A percentile compares a stretch with the other conserved stretches of the same genome.
Conservation (phyloP, 106 monocot genomes). For the Dendrobium officinale region DNA sequence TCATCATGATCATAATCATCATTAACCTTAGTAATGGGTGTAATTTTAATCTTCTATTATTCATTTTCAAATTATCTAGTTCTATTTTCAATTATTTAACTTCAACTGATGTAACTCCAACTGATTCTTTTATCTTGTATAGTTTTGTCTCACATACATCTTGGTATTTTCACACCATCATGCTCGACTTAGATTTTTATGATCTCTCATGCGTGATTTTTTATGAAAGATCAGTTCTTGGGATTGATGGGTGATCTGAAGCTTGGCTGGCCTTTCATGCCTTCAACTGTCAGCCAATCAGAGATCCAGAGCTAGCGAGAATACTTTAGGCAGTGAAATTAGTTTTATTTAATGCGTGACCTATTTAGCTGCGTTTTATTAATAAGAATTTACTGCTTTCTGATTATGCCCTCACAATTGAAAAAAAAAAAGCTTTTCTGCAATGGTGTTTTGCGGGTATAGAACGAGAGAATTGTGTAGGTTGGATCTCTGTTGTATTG, state of each 20-base stretch:
- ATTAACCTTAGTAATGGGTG: no score
- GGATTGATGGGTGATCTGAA: no score
- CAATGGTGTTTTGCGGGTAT: not conserved
- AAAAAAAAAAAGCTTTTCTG: not conserved
- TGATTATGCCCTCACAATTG: no score
- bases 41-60: not conserved
- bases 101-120: not conserved
- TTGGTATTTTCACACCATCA: not conserved
- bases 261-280: no score
- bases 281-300: no score
- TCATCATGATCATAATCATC: no score
- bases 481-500: not conserved
- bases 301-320: no score
- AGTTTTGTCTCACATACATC: not conserved
- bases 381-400: not conserved
- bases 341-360: not conserved
- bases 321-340: not conserved
- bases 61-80: not conserved
- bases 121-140: not conserved
- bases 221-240: no score
- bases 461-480: not conserved
- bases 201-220: not conserved
- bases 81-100: not conserved
- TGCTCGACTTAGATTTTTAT: not conserved
- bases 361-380: not conserved